A percentile compares a stretch with the other conserved stretches of the same genome.
Evolutionary conservation across 2,329 filamentous ascomycete species (phyloP).

Genomic region (Pseudovirgaria hyperparasitica): DNA sequence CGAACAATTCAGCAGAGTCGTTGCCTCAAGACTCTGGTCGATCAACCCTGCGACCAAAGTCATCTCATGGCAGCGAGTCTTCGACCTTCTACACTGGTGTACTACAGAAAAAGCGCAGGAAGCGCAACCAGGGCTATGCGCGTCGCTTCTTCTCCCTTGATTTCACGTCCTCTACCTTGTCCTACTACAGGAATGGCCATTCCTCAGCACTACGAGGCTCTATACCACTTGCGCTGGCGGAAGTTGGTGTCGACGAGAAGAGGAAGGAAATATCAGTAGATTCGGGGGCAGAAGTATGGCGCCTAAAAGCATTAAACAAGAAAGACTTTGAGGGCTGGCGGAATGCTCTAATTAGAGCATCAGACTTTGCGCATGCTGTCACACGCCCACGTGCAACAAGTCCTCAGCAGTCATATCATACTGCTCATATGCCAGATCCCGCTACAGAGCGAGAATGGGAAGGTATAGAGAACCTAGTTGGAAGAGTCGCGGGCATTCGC

Average conservation of each 20-base stretch:
- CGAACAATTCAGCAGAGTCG: conserved; percentile 37
- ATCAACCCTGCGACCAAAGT: conserved; percentile 28
- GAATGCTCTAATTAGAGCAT: conserved; percentile 69
- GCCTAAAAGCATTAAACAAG: conserved; percentile 68
- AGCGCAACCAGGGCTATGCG: conserved; percentile 88
- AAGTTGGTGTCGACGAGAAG: conserved; percentile 78
- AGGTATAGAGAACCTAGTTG: conserved; percentile 73
- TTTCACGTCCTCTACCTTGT: conserved; percentile 84
- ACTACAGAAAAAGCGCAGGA: conserved; percentile 79
- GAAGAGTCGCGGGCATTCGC: conserved; percentile 72
- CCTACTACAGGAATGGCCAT: conserved; percentile 91
- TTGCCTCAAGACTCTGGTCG: conserved; percentile 23
- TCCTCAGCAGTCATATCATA: conserved; percentile 11
- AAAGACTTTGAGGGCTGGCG: conserved; percentile 86
- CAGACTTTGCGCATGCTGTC: conserved; percentile 34
- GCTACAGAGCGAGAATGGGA: conserved; percentile 76
- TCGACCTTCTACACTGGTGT: conserved; percentile 66
- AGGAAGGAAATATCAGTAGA: conserved; percentile 90
- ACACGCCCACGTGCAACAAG: conserved; percentile 17
- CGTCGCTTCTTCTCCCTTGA: conserved; percentile 92
- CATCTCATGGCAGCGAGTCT: conserved; percentile 16
- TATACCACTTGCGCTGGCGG: conserved; percentile 82
- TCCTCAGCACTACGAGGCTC: conserved; percentile 85
- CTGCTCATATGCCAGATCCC: conserved; percentile 11
- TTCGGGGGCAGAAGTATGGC: conserved; percentile 94